Base-by-base conservation (phyloP, 2,329 filamentous ascomycete genomes). In the Aspergillus chevalieri region DNA sequence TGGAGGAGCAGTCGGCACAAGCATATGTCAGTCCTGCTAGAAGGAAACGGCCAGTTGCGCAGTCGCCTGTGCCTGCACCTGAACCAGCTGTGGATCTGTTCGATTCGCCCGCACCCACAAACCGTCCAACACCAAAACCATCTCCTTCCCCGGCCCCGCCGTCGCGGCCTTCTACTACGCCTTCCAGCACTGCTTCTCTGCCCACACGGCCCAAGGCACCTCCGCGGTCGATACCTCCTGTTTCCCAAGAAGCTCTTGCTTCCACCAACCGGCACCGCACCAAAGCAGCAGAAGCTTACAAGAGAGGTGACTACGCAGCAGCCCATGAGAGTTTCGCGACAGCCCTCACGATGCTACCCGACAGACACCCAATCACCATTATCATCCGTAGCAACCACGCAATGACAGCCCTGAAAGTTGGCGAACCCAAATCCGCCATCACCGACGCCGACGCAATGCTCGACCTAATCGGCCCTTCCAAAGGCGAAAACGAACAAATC, bases 321-420 rank as follows among this genome's bases (percentile, higher is more conserved):
- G 93, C 93, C 0, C 89, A 96, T 61, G 78, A 83, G 17, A 85
- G 86, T 1, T 98, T 97, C 68, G 83, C 87, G 0, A 80, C 81
- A 26, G 89, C 93, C 1, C 75, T 98, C 2, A 74, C 79, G 1
- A 81, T 83, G 34, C 76, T 98, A 28, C 93, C 93, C 1, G 70
- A 81, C 12, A 79, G 78, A 3, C 93, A 98, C 65, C 92, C 92
- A 0, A 77, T 97, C 21, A 82, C 82, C 15, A 93, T 97, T 51
- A 76, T 97, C n/a, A 79, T 97, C 6, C 82, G 95, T 19, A 92
- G 88, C 60, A 98, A 98, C 66, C 88, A 89, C 47, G 87, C 93
- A 3, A 77, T 97, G 56, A 96, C 92, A 0, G 85, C 86, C 3
- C 77, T 97, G 49, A 97, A 97, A 70, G 92, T 87, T 0, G 93